Conservation (phyloP, 148 eudicot species). For the Mesembryanthemum crystallinum region DNA sequence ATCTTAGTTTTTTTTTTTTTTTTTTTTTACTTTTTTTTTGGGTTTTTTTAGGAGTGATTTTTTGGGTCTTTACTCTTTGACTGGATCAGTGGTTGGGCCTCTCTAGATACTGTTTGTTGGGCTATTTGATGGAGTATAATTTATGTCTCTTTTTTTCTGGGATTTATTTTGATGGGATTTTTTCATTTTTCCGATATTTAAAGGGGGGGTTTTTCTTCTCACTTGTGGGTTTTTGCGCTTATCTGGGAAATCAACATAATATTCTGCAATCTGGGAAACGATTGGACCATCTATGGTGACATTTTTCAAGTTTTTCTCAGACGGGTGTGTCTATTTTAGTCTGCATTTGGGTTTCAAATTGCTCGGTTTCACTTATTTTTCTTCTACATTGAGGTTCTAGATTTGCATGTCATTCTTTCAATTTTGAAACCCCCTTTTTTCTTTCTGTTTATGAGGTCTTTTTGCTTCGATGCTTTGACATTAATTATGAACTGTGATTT, state of each 20-base stretch:
- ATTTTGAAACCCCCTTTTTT: too few species aligned
- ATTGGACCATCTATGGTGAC: conserved; percentile 17
- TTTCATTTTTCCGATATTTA: neutral
- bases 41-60: neutral
- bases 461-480: neutral
- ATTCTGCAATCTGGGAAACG: conserved; percentile 10
- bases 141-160: neutral
- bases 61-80: neutral
- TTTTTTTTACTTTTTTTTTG: neutral
- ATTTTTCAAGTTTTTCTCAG: neutral
- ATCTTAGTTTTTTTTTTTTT: neutral
- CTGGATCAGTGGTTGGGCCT: conserved; percentile 22
- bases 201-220: neutral
- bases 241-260: conserved; percentile 11
- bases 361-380: neutral
- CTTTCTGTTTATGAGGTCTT: neutral
- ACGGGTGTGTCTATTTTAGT: conserved; percentile 2
- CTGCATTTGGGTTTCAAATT: conserved; percentile 13
- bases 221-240: conserved; percentile 4
- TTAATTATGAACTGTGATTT: conserved; percentile 9
- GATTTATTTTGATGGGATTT: conserved; percentile 14
- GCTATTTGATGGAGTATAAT: conserved; percentile 8
- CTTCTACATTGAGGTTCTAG: conserved; percentile 9
- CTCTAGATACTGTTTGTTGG: conserved; percentile 14
- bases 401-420: conserved; percentile 25